Conservation (phyloP, 257 asterid species). For the Rubia yunnanensis region DNA sequence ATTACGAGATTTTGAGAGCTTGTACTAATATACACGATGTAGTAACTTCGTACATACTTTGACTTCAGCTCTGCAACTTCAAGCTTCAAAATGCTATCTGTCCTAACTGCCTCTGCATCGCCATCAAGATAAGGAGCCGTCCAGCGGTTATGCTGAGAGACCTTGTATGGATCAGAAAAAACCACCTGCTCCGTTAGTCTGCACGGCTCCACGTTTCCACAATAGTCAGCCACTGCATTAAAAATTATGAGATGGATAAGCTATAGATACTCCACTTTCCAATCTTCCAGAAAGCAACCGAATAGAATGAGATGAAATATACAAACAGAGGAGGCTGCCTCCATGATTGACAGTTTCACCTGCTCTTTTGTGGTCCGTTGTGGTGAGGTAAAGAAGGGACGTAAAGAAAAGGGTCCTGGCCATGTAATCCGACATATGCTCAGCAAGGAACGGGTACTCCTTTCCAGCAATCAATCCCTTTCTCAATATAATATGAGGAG, state of each 20-base stretch:
- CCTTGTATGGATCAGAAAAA: slow-evolving; percentile 92
- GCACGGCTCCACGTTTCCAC: slow-evolving; percentile 89
- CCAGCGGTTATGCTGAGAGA: slow-evolving; percentile 69
- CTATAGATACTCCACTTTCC: slow-evolving; percentile 4
- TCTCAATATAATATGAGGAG: slow-evolving; percentile 87
- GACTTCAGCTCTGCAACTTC: slow-evolving; percentile 90
- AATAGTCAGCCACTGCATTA: slow-evolving; percentile 80
- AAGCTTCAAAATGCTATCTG: slow-evolving; percentile 66
- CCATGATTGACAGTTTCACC: slow-evolving; percentile 33
- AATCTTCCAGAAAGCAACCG: neutral
- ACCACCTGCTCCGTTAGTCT: slow-evolving; percentile 94
- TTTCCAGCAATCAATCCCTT: slow-evolving; percentile 85
- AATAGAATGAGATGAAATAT: neutral
- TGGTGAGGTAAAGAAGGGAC: slow-evolving; percentile 79
- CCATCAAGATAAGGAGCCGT: slow-evolving; percentile 85
- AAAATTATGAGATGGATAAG: slow-evolving; percentile 14
- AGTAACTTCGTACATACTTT: slow-evolving; percentile 32
- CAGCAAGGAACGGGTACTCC: slow-evolving; percentile 83
- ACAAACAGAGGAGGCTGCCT: neutral
- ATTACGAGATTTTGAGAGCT: slow-evolving; percentile 10
- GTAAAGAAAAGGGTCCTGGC: slow-evolving; percentile 79
- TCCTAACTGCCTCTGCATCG: slow-evolving; percentile 78
- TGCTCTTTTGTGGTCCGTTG: slow-evolving; percentile 76
- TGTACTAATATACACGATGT: neutral
- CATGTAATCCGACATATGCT: slow-evolving; percentile 76